Percentiles rank a stretch among this genome's conserved stretches.
These are phyloP conservation scores for Hirsutella minnesotensis DNA, from an alignment of 2,329 filamentous ascomycete genomes.

Conservation along the genomic window DNA sequence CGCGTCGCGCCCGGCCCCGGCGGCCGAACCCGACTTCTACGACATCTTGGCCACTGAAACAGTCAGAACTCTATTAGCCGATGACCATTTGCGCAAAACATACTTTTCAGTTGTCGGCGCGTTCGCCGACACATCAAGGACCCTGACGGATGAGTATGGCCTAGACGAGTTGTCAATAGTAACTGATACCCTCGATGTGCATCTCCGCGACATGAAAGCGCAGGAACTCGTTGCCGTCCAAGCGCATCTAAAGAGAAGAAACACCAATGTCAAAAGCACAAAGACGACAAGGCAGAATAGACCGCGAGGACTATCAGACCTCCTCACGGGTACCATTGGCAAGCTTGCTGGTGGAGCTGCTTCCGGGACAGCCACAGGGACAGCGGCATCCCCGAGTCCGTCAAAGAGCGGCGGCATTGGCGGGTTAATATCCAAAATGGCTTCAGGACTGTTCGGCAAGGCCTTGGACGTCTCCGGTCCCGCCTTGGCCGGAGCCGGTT, in stretches of 20 bases:
- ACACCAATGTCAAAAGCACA: not conserved
- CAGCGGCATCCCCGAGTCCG: not conserved
- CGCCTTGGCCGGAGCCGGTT: slow-evolving; percentile 7
- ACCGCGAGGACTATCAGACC: too few species aligned
- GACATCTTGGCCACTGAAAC: not conserved
- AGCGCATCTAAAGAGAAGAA: not conserved
- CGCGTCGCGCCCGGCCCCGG: too few species aligned
- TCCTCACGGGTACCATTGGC: too few species aligned
- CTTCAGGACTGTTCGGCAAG: not conserved
- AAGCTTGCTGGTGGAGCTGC: not conserved
- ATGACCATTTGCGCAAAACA: slow-evolving; percentile 5
- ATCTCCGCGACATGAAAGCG: not conserved
- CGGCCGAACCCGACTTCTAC: not conserved
- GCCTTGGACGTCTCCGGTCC: slow-evolving; percentile 3
- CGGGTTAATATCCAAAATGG: slow-evolving; percentile 2
- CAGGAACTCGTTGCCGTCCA: not conserved
- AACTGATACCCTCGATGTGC: slow-evolving; percentile 6
- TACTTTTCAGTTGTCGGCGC: slow-evolving; percentile 8
- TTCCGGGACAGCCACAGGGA: not conserved
- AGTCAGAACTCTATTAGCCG: not conserved
- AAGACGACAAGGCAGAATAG: not conserved
- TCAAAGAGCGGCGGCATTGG: not conserved
- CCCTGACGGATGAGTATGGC: slow-evolving; percentile 4
- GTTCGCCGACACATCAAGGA: slow-evolving; percentile 7
- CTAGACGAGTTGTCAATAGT: slow-evolving; percentile 5